Evolutionary conservation across 352 stramenopile species (phyloP), one percentile per base, ranked within the genome.

Genomic region (Globisporangium irregulare): DNA sequence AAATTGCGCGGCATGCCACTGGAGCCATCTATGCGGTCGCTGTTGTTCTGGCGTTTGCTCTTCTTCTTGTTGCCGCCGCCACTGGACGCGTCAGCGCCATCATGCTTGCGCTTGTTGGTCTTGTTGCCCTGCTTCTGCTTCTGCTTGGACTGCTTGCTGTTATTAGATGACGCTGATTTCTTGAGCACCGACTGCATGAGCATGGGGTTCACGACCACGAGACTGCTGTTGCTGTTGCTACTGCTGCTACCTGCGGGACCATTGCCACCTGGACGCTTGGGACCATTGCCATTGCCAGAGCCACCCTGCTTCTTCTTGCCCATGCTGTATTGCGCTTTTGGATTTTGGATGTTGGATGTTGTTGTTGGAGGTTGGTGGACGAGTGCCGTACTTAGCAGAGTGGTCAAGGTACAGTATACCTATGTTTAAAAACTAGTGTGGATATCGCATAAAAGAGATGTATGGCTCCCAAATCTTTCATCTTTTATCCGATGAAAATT

Each of bases 181-280:
- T 22, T 55, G 32, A 34, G 48, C 69, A 70, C 68, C 12, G 72
- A 75, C 53, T 78, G 72, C 57, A 81, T 53, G 27, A 77, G 57
- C 60, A 55, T 55, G 9, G 65, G 57, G 65, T 70, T 70, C 5
- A 70, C 57, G 50, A 70, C 65, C 43, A 70, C 57, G 24, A 70
- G 57, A 1, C 55, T 25, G 27, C 62, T 56, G 29, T 24, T 36
- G 29, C 29, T 34, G 20, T 32, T 46, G 3, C 29, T 24, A 18
- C 27, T 32, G 25, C 27, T 32, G 34, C 10, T 32, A n/a, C 36
- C 20, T 22, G 53, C 18, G 3, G 53, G 25, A 53, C 62, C 51
- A 62, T 34, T 34, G 54, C 29, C 20, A 34, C 29, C 25, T 22
- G 59, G 43, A 24, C 59, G 59, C 43, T 58, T 65, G 25, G 25